These are phyloP conservation scores for Mikania micrantha DNA, from an alignment of 129 eudicot genomes.

Conservation along the genomic window DNA sequence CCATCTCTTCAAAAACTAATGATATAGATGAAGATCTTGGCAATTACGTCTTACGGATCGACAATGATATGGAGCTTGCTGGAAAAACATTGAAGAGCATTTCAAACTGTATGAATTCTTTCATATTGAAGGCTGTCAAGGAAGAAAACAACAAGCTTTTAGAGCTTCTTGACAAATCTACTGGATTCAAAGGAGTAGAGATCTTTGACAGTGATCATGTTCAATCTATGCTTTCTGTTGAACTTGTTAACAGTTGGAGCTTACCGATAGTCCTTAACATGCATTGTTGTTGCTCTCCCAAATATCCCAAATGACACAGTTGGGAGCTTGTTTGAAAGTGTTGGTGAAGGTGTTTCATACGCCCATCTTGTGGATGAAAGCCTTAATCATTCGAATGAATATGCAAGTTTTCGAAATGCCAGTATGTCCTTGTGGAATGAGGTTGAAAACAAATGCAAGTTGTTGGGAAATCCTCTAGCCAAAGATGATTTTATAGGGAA, in stretches of 20 bases:
- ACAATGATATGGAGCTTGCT: conserved; percentile 11
- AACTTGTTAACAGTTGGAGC: no score
- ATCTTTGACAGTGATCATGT: conserved; percentile 9
- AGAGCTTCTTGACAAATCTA: no score
- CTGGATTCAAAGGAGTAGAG: conserved; percentile 9
- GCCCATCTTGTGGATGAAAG: no score
- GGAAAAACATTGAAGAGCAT: neutral
- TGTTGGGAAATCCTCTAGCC: conserved; percentile 19
- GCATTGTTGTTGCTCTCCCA: conserved; percentile 17
- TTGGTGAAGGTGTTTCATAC: no score
- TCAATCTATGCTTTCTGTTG: conserved; percentile 1
- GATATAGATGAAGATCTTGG: neutral
- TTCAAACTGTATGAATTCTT: neutral
- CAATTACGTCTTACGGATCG: conserved; percentile 4
- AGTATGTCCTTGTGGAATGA: conserved; percentile 20
- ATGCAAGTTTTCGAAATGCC: neutral
- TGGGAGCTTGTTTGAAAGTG: no score
- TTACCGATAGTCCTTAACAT: conserved; percentile 15
- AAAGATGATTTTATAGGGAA: neutral
- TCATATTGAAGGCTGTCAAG: neutral
- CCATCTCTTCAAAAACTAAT: neutral
- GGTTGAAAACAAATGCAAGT: conserved; percentile 22
- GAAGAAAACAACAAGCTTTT: conserved; percentile 3
- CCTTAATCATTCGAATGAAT: neutral
- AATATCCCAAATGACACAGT: neutral